Percentiles rank a stretch among this genome's conserved stretches.
Conservation (phyloP, 805 yeast species). For the Cyberlindnera mrakii region DNA sequence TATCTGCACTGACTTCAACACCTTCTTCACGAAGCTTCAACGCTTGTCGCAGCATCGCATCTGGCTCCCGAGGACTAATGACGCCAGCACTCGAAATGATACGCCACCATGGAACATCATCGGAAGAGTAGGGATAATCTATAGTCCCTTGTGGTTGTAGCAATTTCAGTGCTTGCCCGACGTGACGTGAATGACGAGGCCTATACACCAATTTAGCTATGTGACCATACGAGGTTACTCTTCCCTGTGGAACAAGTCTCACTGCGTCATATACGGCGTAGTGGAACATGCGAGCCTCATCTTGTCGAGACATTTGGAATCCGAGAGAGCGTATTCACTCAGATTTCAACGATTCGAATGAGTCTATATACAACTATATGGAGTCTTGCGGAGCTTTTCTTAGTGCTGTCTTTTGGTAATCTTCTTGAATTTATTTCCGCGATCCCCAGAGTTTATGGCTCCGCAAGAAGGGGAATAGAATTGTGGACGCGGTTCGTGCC, state of each 20-base stretch:
- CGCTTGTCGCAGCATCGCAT: slow-evolving; percentile 42
- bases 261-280: slow-evolving; percentile 53
- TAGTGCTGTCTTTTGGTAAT: too few species aligned
- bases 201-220: slow-evolving; percentile 56
- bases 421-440: too few species aligned
- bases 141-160: slow-evolving; percentile 23
- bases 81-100: slow-evolving; percentile 59
- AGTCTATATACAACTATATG: neutral
- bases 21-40: slow-evolving; percentile 42
- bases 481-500: too few species aligned
- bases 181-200: slow-evolving; percentile 69
- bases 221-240: slow-evolving; percentile 70
- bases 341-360: neutral
- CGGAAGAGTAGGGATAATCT: slow-evolving; percentile 9
- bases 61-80: slow-evolving; percentile 45
- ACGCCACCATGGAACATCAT: slow-evolving; percentile 58
- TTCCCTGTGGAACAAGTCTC: slow-evolving; percentile 51
- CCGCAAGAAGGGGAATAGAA: too few species aligned
- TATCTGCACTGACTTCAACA: slow-evolving; percentile 28
- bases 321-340: slow-evolving; percentile 2
- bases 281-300: slow-evolving; percentile 53
- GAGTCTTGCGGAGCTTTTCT: neutral
- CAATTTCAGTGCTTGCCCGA: slow-evolving; percentile 63
- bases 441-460: too few species aligned
- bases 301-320: slow-evolving; percentile 13